A percentile compares a stretch with the other conserved stretches of the same genome.
These are phyloP conservation scores for Penicillium salamii DNA, from an alignment of 495 filamentous ascomycete genomes.

Conservation along the genomic window DNA sequence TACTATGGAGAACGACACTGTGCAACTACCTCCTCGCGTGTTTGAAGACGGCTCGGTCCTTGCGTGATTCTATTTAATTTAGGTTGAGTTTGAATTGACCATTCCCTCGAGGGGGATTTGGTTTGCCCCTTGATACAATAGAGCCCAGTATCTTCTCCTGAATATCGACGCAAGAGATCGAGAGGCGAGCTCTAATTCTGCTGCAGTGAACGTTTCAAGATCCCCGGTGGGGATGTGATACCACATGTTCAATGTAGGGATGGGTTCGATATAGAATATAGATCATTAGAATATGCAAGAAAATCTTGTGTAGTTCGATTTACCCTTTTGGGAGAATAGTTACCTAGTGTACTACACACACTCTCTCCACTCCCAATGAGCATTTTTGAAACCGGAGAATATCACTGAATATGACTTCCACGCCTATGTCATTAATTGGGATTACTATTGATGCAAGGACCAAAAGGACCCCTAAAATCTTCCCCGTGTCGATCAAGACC, in stretches of 20 bases:
- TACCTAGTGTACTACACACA: too few species aligned
- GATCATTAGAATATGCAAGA: slow-evolving; percentile 18
- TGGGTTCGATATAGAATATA: neutral
- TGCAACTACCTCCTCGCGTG: slow-evolving; percentile 35
- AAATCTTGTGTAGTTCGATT: neutral
- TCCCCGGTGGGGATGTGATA: slow-evolving; percentile 3
- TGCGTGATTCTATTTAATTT: slow-evolving; percentile 39
- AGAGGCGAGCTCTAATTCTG: neutral
- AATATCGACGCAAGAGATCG: slow-evolving; percentile 21
- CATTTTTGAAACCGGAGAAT: slow-evolving; percentile 9
- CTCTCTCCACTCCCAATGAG: too few species aligned
- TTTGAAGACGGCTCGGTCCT: slow-evolving; percentile 31
- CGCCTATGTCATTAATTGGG: slow-evolving; percentile 12
- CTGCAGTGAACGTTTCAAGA: slow-evolving; percentile 22
- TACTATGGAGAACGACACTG: too few species aligned
- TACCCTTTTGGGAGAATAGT: too few species aligned
- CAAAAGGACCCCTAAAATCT: slow-evolving; percentile 18
- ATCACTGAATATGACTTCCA: slow-evolving; percentile 8
- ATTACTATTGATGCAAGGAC: slow-evolving; percentile 45
- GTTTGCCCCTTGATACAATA: slow-evolving; percentile 21
- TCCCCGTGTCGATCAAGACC: slow-evolving; percentile 38
- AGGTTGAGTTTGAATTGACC: slow-evolving; percentile 7
- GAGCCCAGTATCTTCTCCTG: slow-evolving; percentile 20
- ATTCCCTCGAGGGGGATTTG: slow-evolving; percentile 10
- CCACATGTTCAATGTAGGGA: neutral